Percentiles rank a stretch among this genome's conserved stretches.
Evolutionary conservation across 2,329 filamentous ascomycete genomes (phyloP).

Genomic region (Aspergillus spinulosporus): DNA sequence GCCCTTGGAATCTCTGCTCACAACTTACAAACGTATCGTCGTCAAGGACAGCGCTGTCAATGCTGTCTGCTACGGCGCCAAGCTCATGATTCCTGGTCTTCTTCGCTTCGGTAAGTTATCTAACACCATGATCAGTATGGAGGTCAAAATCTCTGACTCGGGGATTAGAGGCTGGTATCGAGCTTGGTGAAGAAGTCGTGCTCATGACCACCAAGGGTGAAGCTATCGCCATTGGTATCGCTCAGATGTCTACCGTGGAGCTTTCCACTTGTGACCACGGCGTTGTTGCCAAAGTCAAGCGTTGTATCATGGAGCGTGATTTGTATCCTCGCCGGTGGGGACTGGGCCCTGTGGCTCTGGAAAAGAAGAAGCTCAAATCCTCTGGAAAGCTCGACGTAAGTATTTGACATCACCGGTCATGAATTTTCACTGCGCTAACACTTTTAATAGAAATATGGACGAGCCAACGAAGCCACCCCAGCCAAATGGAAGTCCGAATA

Average conservation of each 20-base stretch:
- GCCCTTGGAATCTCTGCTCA: conserved; percentile 88
- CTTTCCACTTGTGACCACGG: conserved; percentile 96
- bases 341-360: conserved; percentile 83
- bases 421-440: conserved; percentile 33
- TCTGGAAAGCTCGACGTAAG: conserved; percentile 87
- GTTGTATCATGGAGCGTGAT: conserved; percentile 99
- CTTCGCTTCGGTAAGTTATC: conserved; percentile 74
- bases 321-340: conserved; percentile 97
- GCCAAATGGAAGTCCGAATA: conserved; percentile 91
- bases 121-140: background rate
- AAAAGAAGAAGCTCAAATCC: conserved; percentile 99
- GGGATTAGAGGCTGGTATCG: conserved; percentile 74
- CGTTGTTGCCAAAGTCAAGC: conserved; percentile 97
- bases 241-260: conserved; percentile 97
- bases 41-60: conserved; percentile 97
- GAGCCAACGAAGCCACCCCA: conserved; percentile 87
- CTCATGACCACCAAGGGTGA: conserved; percentile 99
- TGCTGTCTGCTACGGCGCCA: conserved; percentile 96
- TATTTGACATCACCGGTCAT: conserved; percentile 10
- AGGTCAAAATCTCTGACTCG: background rate
- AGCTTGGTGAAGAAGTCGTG: conserved; percentile 93
- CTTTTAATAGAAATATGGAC: conserved; percentile 72
- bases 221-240: conserved; percentile 93
- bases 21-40: conserved; percentile 92
- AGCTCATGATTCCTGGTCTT: conserved; percentile 97